A percentile compares a stretch with the other conserved stretches of the same genome.
Conservation (phyloP, 176 grass and related monocot species). For the Oryza coarctata region DNA sequence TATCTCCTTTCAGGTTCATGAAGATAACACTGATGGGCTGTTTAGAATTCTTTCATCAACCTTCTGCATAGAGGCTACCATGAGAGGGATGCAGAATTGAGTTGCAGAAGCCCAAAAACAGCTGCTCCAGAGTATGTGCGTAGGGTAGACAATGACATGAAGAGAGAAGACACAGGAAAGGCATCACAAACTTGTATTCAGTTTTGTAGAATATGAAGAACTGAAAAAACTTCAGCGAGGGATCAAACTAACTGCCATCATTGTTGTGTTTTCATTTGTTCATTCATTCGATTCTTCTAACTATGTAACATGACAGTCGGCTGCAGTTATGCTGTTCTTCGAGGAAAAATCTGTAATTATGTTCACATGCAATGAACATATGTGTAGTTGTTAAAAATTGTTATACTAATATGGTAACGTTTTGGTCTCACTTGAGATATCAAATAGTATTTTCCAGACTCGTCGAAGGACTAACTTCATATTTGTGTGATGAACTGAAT, state of each 20-base stretch:
- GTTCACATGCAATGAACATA: not conserved
- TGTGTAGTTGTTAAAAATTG: not conserved
- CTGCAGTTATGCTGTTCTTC: not conserved
- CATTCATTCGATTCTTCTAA: slow-evolving; percentile 24
- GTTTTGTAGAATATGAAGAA: slow-evolving; percentile 29
- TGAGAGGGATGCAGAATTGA: slow-evolving; percentile 62
- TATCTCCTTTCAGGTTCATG: slow-evolving; percentile 70
- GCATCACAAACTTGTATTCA: not conserved
- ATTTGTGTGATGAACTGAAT: not conserved
- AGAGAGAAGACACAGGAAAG: not conserved
- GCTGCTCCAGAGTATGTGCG: not conserved
- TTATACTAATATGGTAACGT: not conserved
- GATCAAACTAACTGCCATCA: not conserved
- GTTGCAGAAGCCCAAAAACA: not conserved
- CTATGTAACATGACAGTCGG: slow-evolving; percentile 1
- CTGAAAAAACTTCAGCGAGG: not conserved
- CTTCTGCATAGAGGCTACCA: slow-evolving; percentile 65
- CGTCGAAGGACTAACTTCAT: too few species aligned
- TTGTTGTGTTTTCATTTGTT: slow-evolving; percentile 23
- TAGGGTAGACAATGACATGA: not conserved
- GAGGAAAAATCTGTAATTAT: slow-evolving; percentile 11
- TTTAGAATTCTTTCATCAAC: slow-evolving; percentile 92
- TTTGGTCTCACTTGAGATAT: not conserved
- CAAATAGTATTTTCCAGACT: not conserved
- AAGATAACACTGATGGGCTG: slow-evolving; percentile 88